Conservation (phyloP, 768 basidiomycete genomes). For the Pholiota molesta region DNA sequence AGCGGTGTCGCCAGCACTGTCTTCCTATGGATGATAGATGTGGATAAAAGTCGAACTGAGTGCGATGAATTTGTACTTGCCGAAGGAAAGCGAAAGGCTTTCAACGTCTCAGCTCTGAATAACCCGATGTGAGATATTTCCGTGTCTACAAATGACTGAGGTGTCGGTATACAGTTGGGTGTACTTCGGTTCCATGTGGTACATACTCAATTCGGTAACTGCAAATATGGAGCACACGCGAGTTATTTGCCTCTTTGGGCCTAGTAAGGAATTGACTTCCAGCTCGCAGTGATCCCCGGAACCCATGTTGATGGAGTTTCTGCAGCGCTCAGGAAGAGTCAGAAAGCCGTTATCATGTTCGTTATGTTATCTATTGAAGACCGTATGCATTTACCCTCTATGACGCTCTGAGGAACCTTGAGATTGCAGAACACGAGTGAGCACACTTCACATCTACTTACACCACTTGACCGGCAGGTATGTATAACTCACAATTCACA, state of each 20-base stretch:
- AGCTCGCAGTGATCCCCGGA: no score
- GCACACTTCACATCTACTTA: not conserved
- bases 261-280: not conserved
- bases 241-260: not conserved
- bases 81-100: slow-evolving; percentile 39
- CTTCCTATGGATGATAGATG: slow-evolving; percentile 65
- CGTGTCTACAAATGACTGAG: not conserved
- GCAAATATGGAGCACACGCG: not conserved
- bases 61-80: slow-evolving; percentile 64
- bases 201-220: not conserved
- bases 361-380: not conserved
- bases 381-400: not conserved
- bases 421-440: not conserved
- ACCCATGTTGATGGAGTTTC: no score
- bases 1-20: slow-evolving; percentile 57
- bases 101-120: slow-evolving; percentile 13
- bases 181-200: not conserved
- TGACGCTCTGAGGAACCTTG: not conserved
- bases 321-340: not conserved
- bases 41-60: slow-evolving; percentile 64
- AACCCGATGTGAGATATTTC: not conserved
- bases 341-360: not conserved
- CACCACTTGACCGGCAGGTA: not conserved
- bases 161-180: not conserved
- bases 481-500: not conserved